These are phyloP conservation scores for Pyrenochaeta sp. DNA, from an alignment of 2,329 filamentous ascomycete genomes.

Conservation along the genomic window DNA sequence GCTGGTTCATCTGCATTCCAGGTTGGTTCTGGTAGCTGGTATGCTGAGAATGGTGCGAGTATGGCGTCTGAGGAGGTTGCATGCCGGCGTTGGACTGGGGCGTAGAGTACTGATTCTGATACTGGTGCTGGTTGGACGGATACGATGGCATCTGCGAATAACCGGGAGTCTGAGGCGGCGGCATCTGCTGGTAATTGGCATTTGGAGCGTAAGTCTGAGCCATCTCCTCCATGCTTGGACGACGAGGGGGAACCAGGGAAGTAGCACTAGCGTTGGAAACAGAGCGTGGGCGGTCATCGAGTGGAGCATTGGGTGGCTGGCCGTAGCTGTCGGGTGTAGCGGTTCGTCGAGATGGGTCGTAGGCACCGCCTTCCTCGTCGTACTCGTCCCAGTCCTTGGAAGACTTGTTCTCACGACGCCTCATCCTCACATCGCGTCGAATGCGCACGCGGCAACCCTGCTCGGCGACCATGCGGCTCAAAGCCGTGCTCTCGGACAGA, in stretches of 20 bases:
- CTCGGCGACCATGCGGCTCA: constrained; percentile 92
- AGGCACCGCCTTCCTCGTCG: constrained; percentile 60
- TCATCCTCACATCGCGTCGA: constrained; percentile 90
- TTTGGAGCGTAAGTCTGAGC: constrained; percentile 48
- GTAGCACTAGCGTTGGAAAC: constrained; percentile 64
- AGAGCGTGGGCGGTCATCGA: constrained; percentile 64
- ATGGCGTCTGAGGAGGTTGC: constrained; percentile 46
- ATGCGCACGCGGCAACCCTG: constrained; percentile 97
- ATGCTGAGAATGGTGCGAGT: constrained; percentile 40
- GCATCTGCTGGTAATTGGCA: constrained; percentile 49
- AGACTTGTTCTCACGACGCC: constrained; percentile 77
- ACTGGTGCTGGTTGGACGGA: constrained; percentile 41
- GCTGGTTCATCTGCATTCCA: constrained; percentile 47
- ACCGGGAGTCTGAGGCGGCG: constrained; percentile 48
- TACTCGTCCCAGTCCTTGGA: constrained; percentile 72
- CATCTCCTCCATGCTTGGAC: constrained; percentile 56
- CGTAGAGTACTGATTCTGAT: constrained; percentile 42
- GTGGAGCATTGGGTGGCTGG: constrained; percentile 47
- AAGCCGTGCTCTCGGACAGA: constrained; percentile 82
- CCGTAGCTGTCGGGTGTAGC: constrained; percentile 59
- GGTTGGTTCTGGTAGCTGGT: constrained; percentile 40
- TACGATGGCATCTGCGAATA: constrained; percentile 52
- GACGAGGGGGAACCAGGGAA: constrained; percentile 48
- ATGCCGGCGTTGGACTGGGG: constrained; percentile 47
- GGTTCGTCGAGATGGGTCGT: constrained; percentile 58